Evolutionary conservation across 1,284 basidiomycete genomes (phyloP), one percentile per base, ranked within the genome.

Genomic region (Calocybe gambosa): DNA sequence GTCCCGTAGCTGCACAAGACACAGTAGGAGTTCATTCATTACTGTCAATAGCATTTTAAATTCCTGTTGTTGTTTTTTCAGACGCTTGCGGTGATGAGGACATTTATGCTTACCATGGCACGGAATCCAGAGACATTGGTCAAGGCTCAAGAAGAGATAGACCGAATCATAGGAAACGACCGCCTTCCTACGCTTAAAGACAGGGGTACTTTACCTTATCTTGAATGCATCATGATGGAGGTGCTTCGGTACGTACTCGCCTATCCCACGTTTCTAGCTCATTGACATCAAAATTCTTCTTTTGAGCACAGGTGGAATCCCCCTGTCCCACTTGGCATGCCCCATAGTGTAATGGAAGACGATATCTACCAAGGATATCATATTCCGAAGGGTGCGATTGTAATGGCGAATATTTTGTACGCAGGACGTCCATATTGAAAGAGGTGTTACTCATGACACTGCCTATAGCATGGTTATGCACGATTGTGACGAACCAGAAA

Each of bases 61-160:
- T 8, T 8, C 25, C 35, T 51, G 8, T 54, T 26, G 41, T 23
- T 21, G n/a, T 31, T 20, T 44, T 25, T 40, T 35, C 3, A 79
- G 77, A 77, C 74, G 1, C 61, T 66, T 9, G 66, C 72, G 4
- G 65, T 69, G 3, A 54, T 76, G 43, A 61, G 67, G 28, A 67
- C 67, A 15, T 77, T 78, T 56, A 51, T 76, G 20, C 63, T 78
- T 19, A 70, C 74, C 2, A 76, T 78, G 74, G 60, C 71, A 28
- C 61, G 72, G 39, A 61, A 77, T 56, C 78, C 79, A 1, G 62
- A 71, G 4, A 71, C 71, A 1, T 69, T 73, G 51, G 60, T 60
- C 54, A 75, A 73, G 57, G 73, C 72, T 2, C 77, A 78, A 54
- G 63, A 62, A 15, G 80, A 82, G 59, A 69, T 81, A 35, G 78